Evolutionary conservation across 345 rosid species (phyloP).

Genomic region (Brassica rapa): DNA sequence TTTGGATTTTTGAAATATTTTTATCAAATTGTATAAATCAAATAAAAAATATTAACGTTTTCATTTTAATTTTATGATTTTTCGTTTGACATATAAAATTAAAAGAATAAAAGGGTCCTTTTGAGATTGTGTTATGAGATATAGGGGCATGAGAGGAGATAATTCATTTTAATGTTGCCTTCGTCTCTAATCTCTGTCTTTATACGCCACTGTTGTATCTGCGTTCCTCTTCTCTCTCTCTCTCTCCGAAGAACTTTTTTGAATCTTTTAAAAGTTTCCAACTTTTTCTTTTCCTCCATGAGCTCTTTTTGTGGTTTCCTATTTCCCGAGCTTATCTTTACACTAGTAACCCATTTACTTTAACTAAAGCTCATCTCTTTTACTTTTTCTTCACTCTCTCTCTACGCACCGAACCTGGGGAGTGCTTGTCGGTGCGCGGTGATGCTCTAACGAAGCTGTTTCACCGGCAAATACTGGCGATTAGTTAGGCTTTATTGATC

Average conservation of each 20-base stretch:
- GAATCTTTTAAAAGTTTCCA: slow-evolving; percentile 27
- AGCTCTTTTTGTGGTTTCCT: slow-evolving; percentile 30
- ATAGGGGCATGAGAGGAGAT: no score
- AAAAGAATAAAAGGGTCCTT: no score
- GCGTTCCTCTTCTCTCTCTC: neutral
- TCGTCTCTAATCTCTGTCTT: slow-evolving; percentile 41
- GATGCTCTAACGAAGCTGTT: slow-evolving; percentile 16
- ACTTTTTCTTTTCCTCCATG: neutral
- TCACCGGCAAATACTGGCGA: neutral
- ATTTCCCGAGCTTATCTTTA: slow-evolving; percentile 30
- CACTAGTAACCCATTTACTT: slow-evolving; percentile 13
- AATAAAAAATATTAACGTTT: no score
- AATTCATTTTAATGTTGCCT: slow-evolving; percentile 29
- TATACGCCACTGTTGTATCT: slow-evolving; percentile 24
- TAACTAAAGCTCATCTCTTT: slow-evolving; percentile 32
- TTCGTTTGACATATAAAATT: no score
- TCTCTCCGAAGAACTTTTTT: slow-evolving; percentile 30
- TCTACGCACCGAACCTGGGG: slow-evolving; percentile 1
- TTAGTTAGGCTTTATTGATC: neutral
- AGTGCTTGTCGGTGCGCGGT: slow-evolving; percentile 30
- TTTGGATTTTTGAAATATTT: no score
- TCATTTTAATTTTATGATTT: no score
- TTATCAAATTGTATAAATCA: no score
- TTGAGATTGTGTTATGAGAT: no score
- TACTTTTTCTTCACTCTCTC: slow-evolving; percentile 2